Evolutionary conservation across 31 red algal genomes (phyloP), one percentile per base, ranked within the genome.

Genomic region (Bonnemaisonia californica): DNA sequence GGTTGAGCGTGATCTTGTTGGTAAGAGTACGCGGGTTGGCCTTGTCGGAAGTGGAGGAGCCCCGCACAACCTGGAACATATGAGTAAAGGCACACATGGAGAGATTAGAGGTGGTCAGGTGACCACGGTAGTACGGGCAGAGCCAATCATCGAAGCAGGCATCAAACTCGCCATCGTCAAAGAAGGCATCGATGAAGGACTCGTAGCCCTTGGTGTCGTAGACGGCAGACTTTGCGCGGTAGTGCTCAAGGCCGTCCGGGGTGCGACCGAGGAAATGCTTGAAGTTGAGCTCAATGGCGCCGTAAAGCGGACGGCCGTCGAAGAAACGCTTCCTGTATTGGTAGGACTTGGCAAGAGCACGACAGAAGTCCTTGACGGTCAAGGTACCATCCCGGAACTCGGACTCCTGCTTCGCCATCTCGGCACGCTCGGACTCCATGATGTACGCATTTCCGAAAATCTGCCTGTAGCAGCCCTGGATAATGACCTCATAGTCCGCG

Each of bases 371-470:
- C 81, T 99, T 99, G 32, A 89, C 60, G 27, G 87, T 91, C 1
- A 88, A 41, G 54, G 76, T 71, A 67, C 90, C 90, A 73, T 96
- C 89, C 40, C 85, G 89, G 63, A 95, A 99, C 42, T 86, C 76
- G 7, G 88, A 93, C 60, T 96, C 92, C 27, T 72, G 23, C 73
- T 91, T 94, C 8, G 80, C 67, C 85, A 99, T 79, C 63, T 96
- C 93, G 4, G 70, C 97, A 30, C 82, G 87, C 34, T 99, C 97
- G 5, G 89, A 86, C 69, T 95, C 97, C 86, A 99, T 94, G 71
- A 99, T 89, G 74, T 99, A 95, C 19, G 86, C 90, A 61, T 99
- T 95, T 38, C 90, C 97, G 67, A 99, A 99, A 38, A 99, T 75
- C 57, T 94, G 89, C 34, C 84, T 75, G 80, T 95, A 92, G 18